Percentiles rank a stretch among this genome's conserved stretches.
These are phyloP conservation scores for Diaporthe sp. DNA, from an alignment of 2,329 filamentous ascomycete genomes.

Conservation along the genomic window DNA sequence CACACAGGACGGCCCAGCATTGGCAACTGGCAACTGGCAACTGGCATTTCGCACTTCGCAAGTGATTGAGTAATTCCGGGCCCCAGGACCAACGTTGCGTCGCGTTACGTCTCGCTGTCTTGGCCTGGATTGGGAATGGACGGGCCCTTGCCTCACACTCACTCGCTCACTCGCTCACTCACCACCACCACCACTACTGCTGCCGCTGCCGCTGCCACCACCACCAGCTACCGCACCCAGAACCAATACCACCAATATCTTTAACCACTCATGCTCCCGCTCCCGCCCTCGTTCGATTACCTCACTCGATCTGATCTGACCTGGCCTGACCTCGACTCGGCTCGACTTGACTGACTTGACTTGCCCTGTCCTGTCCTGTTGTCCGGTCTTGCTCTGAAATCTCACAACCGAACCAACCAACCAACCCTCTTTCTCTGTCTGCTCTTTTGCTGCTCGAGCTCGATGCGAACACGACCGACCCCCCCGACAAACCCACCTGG, in stretches of 20 bases:
- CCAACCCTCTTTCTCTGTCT: background rate
- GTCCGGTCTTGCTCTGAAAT: background rate
- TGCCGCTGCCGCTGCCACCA: background rate
- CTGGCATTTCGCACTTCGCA: background rate
- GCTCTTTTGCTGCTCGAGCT: background rate
- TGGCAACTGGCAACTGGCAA: background rate
- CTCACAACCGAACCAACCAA: background rate
- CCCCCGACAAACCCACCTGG: background rate
- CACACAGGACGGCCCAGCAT: background rate
- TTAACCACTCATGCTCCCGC: background rate
- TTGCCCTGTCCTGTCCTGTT: background rate
- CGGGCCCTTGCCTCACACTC: background rate
- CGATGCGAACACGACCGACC: background rate
- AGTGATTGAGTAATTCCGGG: constrained; percentile 1
- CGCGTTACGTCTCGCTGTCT: background rate
- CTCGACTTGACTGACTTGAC: background rate
- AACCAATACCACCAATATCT: constrained; percentile 13
- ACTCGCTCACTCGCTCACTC: background rate
- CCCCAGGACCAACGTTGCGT: background rate
- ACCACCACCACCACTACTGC: background rate
- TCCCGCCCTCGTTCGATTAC: background rate
- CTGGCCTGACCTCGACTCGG: background rate
- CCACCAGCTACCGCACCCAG: background rate
- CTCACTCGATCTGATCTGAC: background rate
- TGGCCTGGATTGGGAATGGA: background rate